Conservation (phyloP, 2,329 filamentous ascomycete species). For the Colletotrichum coccodes region DNA sequence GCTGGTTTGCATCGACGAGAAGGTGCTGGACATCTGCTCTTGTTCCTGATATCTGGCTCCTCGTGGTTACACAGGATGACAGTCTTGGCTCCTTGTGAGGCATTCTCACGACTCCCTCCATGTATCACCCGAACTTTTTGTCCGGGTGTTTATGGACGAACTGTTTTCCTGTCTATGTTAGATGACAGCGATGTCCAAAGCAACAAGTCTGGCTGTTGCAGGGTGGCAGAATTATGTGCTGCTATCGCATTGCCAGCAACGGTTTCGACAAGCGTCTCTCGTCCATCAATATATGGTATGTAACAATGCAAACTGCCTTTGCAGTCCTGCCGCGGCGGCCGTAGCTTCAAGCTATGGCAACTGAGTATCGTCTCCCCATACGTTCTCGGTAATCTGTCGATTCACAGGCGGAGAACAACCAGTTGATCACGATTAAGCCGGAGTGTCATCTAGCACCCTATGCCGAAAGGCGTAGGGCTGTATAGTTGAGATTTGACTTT, state of each 20-base stretch:
- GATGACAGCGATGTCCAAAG: not conserved
- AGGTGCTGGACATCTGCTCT: not conserved
- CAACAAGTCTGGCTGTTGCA: not conserved
- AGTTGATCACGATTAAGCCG: slow-evolving; percentile 96
- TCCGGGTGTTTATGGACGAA: not conserved
- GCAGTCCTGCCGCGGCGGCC: slow-evolving; percentile 63
- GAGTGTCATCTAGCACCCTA: slow-evolving; percentile 89
- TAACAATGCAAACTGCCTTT: slow-evolving; percentile 14
- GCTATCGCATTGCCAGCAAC: not conserved
- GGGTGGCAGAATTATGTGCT: not conserved
- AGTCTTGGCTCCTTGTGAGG: not conserved
- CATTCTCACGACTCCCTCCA: no score
- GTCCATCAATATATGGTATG: not conserved
- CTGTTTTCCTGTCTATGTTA: no score
- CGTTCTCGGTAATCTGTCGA: slow-evolving; percentile 84
- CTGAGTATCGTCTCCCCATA: slow-evolving; percentile 71
- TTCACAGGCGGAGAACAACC: slow-evolving; percentile 80
- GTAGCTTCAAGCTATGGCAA: slow-evolving; percentile 64
- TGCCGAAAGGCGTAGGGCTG: slow-evolving; percentile 80
- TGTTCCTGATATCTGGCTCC: not conserved
- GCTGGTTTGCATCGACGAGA: not conserved
- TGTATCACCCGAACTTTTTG: not conserved
- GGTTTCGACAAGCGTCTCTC: not conserved
- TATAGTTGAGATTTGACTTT: slow-evolving; percentile 97
- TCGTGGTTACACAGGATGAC: not conserved